A percentile compares a stretch with the other conserved stretches of the same genome.
These are phyloP conservation scores for Pyrus hybrid DNA, from an alignment of 331 rosid genomes.

Conservation along the genomic window DNA sequence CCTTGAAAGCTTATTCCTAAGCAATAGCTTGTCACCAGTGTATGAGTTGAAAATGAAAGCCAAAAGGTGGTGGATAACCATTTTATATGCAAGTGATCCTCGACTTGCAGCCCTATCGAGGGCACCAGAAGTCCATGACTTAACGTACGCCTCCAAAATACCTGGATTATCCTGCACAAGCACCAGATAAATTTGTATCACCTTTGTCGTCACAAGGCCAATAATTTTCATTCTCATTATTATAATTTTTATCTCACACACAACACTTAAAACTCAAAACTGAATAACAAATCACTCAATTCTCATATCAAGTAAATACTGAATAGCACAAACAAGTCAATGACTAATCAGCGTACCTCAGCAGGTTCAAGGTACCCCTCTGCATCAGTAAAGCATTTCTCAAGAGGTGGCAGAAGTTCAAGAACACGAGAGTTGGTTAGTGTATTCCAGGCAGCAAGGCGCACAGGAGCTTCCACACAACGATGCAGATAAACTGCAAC, in stretches of 20 bases:
- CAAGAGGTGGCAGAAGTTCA: slow-evolving; percentile 79
- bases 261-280: not conserved
- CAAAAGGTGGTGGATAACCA: slow-evolving; percentile 77
- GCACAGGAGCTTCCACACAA: slow-evolving; percentile 61
- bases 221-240: not conserved
- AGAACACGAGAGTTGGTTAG: slow-evolving; percentile 68
- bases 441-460: slow-evolving; percentile 80
- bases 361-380: slow-evolving; percentile 85
- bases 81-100: slow-evolving; percentile 51
- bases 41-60: slow-evolving; percentile 45
- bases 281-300: not conserved
- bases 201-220: not conserved
- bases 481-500: slow-evolving; percentile 75
- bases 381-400: slow-evolving; percentile 53
- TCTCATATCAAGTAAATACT: not conserved
- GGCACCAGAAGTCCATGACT: slow-evolving; percentile 83
- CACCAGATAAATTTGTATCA: not conserved
- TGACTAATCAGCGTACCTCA: slow-evolving; percentile 51
- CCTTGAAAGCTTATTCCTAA: slow-evolving; percentile 66
- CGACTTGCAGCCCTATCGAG: slow-evolving; percentile 78
- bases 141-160: slow-evolving; percentile 69
- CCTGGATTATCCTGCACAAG: slow-evolving; percentile 57
- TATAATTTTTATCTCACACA: not conserved
- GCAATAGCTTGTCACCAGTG: slow-evolving; percentile 31
- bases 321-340: slow-evolving; percentile 7